Percentiles rank a stretch among this genome's conserved stretches.
These are phyloP conservation scores for Aureobasidium subglaciale DNA, from an alignment of 2,329 filamentous ascomycete genomes.

Conservation along the genomic window DNA sequence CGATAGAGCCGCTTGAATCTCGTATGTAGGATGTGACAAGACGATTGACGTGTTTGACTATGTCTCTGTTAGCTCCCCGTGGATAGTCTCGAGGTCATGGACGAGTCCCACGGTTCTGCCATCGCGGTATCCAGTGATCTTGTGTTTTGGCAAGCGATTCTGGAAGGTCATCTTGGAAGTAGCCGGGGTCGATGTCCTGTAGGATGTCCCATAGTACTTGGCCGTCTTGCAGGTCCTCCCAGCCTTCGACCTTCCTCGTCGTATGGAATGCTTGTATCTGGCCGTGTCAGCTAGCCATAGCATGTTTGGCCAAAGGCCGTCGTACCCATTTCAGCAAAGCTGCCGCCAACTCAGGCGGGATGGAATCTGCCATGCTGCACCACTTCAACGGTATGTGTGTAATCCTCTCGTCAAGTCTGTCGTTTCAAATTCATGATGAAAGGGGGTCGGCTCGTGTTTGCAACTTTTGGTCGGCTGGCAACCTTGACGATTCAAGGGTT, in stretches of 20 bases:
- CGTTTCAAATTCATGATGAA: background rate
- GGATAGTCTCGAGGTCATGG: no score
- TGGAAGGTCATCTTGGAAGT: slow-evolving; percentile 43
- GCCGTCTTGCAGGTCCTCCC: slow-evolving; percentile 36
- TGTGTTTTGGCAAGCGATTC: slow-evolving; percentile 36
- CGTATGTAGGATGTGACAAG: slow-evolving; percentile 43
- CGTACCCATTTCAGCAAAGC: slow-evolving; percentile 17
- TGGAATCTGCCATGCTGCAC: slow-evolving; percentile 13
- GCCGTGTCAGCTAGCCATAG: background rate
- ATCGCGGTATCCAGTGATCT: slow-evolving; percentile 45
- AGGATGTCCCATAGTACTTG: slow-evolving; percentile 43
- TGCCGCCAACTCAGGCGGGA: slow-evolving; percentile 15
- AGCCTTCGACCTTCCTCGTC: slow-evolving; percentile 3
- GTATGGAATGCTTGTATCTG: slow-evolving; percentile 15
- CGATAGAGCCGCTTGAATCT: slow-evolving; percentile 36
- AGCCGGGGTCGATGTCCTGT: slow-evolving; percentile 39
- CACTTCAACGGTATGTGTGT: background rate
- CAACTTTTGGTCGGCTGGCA: background rate
- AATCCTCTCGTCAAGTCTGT: background rate
- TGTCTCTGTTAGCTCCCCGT: slow-evolving; percentile 1
- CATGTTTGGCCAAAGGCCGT: background rate
- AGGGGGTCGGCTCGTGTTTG: background rate
- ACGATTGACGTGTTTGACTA: slow-evolving; percentile 43
- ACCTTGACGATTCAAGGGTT: background rate
- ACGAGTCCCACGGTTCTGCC: slow-evolving; percentile 42